Percentiles rank a stretch among this genome's conserved stretches.
Conservation (phyloP, 2,329 filamentous ascomycete genomes). For the Trichoderma hamatum region DNA sequence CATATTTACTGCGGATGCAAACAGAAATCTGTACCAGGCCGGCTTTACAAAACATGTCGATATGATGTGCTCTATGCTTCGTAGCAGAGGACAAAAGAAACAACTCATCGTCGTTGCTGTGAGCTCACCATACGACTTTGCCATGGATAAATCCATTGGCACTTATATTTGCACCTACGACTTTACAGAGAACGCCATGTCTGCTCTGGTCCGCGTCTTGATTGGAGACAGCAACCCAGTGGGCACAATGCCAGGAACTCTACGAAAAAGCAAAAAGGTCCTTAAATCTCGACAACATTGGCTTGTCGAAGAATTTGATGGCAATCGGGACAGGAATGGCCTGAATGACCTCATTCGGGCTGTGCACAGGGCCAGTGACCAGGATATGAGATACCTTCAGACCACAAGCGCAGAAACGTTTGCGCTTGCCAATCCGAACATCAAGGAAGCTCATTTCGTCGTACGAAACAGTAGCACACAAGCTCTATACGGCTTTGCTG, state of each 20-base stretch:
- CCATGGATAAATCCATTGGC: conserved; percentile 85
- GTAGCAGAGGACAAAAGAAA: conserved; percentile 78
- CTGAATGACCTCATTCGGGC: conserved; percentile 75
- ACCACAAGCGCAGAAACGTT: conserved; percentile 75
- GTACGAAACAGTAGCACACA: conserved; percentile 93
- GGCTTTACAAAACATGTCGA: conserved; percentile 95
- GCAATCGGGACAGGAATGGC: conserved; percentile 72
- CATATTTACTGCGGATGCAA: conserved; percentile 90
- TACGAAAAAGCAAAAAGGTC: conserved; percentile 84
- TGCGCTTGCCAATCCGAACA: conserved; percentile 67
- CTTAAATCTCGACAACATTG: conserved; percentile 91
- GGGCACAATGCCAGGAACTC: conserved; percentile 69
- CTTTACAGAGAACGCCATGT: conserved; percentile 90
- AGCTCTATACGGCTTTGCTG: conserved; percentile 87
- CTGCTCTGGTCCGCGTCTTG: conserved; percentile 78
- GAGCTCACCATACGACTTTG: conserved; percentile 95
- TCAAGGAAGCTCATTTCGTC: conserved; percentile 85
- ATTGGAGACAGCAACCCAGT: conserved; percentile 72
- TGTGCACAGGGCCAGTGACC: conserved; percentile 67
- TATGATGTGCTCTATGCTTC: conserved; percentile 89
- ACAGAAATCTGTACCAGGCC: conserved; percentile 89
- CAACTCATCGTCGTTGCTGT: conserved; percentile 89
- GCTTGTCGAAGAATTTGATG: conserved; percentile 88
- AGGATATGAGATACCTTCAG: conserved; percentile 69
- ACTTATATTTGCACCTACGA: conserved; percentile 96